Base-by-base conservation (phyloP, 2,329 filamentous ascomycete genomes). In the Laburnicola sp. region DNA sequence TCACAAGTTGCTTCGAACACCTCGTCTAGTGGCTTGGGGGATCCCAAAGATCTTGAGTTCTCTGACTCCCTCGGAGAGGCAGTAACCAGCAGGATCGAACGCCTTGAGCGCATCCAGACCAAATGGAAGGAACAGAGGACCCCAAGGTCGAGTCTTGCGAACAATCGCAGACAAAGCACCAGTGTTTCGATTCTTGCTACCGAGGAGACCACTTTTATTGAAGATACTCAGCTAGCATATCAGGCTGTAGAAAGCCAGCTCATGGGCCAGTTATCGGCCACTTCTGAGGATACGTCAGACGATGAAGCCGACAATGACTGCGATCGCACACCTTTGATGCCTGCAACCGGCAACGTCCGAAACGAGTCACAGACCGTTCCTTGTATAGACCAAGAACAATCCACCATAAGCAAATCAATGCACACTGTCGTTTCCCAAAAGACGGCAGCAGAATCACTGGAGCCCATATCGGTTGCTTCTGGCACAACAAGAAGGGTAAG, bases 141-240 rank as follows among this genome's bases (percentile, higher is more conserved):
- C 3, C 49, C 58, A 8, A 54, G 26, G 25, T 42, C 56, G 4
- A 59, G 53, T 45, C 39, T 41, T 21, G 40, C 16, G 11, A 42
- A 16, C 10, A 34, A 8, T 27, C 34, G 32, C 11, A 39, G 10
- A 32, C 31, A 25, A 22, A 42, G 31, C 21, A 16, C 16, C 7
- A 31, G 23, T 9, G 2, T 21, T 16, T 48, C 3, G 21, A 41
- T 48, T 26, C 26, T 6, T 10, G 36, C 2, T 53, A 52, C 52
- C 16, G 41, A 50, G 16, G 54, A 59, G n/a, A 59, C 54, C 6
- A 56, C 51, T 0, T 73, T 70, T 40, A 60, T 78, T 25, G 74
- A 77, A 27, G 72, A 78, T 47, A 76, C 77, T 4, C 76, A 79
- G 54, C 49, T 74, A 23, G 76, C 74, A 11, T 66, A 65, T 35